A percentile compares a stretch with the other conserved stretches of the same genome.
These are phyloP conservation scores for Ustilago sp. DNA, from an alignment of 1,284 basidiomycete genomes.

Conservation along the genomic window DNA sequence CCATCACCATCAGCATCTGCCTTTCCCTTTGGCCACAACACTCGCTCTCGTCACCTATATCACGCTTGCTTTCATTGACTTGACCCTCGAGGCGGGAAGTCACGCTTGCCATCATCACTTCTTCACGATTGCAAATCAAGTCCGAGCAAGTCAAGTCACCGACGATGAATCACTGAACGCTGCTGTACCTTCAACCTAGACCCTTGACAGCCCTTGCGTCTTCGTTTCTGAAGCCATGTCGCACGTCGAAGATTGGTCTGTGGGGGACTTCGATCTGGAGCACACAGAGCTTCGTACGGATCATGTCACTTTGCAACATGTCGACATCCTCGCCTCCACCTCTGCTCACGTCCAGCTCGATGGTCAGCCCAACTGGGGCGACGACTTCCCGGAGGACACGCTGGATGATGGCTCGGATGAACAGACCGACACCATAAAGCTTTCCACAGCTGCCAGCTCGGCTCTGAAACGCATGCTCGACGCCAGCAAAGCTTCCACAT, in stretches of 20 bases:
- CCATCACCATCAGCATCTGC: neutral
- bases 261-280: conserved; percentile 48
- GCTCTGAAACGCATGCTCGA: conserved; percentile 40
- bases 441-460: conserved; percentile 39
- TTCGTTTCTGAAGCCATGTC: conserved; percentile 15
- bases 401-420: conserved; percentile 35
- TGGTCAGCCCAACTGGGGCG: conserved; percentile 27
- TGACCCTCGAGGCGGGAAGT: neutral
- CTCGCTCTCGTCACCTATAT: too few relatives aligned
- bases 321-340: conserved; percentile 3
- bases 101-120: neutral
- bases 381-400: conserved; percentile 18
- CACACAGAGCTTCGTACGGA: conserved; percentile 40
- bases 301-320: conserved; percentile 28
- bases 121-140: neutral
- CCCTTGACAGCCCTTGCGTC: neutral
- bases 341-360: conserved; percentile 7
- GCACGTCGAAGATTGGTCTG: conserved; percentile 51
- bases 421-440: conserved; percentile 53
- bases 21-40: neutral
- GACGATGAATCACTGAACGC: neutral
- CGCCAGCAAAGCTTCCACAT: conserved; percentile 29
- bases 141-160: neutral
- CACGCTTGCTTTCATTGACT: neutral
- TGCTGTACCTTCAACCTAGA: neutral